Evolutionary conservation across 768 basidiomycete genomes (phyloP), one percentile per base, ranked within the genome.

Genomic region (Boletus subparvulus): DNA sequence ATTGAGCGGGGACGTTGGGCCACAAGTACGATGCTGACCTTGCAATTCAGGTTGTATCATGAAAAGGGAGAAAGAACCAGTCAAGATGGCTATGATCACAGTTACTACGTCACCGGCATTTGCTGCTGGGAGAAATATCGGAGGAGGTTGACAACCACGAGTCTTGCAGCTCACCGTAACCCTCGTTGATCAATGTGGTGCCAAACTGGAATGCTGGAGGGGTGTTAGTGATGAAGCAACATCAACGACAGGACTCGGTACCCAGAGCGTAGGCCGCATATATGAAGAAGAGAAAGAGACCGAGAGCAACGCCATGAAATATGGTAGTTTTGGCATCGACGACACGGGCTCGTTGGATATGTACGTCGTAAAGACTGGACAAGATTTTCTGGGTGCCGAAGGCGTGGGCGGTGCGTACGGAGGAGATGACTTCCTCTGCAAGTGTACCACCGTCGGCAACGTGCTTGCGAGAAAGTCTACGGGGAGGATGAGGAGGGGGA

Each of bases 351-450:
- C 76, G 64, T 24, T 77, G 71, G 61, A 93, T 80, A 55, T 83
- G 80, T 2, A 44, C 60, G 65, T 92, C 82, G 69, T 96, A 98
- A 19, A 91, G 72, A 6, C 62, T 61, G 3, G 83, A 64, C 44
- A 98, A 77, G 33, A 78, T 79, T 6, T 67, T 74, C 72, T 94
- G 90, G 0, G 86, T 88, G 41, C 92, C 92, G 63, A 98, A 98
- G 0, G 95, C 94, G 58, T 96, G 91, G 3, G 91, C 85, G 1
- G 92, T 95, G 19, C 94, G 86, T 56, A 98, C 77, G 43, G 90
- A 89, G 0, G 91, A 88, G 56, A 98, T 90, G 61, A 93, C 93
- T 71, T 97, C 95, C 72, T 98, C 95, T 0, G 94, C 94, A 14
- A 97, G 68, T 11, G 83, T 86, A 35, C 94, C 94, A 19, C 86